These are phyloP conservation scores for Metschnikowia shivogae DNA, from an alignment of 805 yeast genomes.

Conservation along the genomic window DNA sequence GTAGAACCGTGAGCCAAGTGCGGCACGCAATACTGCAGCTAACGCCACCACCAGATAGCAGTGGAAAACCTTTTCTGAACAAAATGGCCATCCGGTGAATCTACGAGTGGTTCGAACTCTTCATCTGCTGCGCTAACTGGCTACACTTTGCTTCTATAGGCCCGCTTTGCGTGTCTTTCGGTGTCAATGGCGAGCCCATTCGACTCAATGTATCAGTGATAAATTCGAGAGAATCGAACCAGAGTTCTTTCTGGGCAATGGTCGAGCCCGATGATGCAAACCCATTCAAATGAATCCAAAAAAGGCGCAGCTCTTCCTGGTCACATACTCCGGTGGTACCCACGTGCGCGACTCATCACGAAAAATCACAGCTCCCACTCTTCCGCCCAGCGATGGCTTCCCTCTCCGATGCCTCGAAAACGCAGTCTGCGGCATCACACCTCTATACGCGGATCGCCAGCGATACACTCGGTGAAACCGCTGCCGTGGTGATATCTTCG, in stretches of 20 bases:
- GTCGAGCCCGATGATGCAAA: too few species aligned
- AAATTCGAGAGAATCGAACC: too few species aligned
- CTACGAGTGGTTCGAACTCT: too few species aligned
- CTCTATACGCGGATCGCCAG: slow-evolving; percentile 51
- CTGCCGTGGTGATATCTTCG: slow-evolving; percentile 56
- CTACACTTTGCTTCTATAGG: background rate
- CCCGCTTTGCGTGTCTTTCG: background rate
- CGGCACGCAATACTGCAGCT: background rate
- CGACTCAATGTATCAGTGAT: too few species aligned
- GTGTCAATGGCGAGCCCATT: too few species aligned
- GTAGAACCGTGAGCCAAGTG: background rate
- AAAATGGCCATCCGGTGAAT: too few species aligned
- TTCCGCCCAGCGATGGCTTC: slow-evolving; percentile 5
- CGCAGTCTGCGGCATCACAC: slow-evolving; percentile 60
- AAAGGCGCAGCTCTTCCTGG: too few species aligned
- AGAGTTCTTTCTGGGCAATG: too few species aligned
- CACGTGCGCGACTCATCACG: slow-evolving; percentile 7
- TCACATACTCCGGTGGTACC: background rate
- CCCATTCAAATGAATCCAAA: too few species aligned
- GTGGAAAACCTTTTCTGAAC: background rate
- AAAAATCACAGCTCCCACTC: slow-evolving; percentile 1
- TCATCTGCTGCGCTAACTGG: too few species aligned
- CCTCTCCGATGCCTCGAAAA: slow-evolving; percentile 25
- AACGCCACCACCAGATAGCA: background rate
- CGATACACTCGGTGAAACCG: slow-evolving; percentile 66